A percentile compares a stretch with the other conserved stretches of the same genome.
Conservation (phyloP, 2,329 filamentous ascomycete species). For the Aquanectria penicillioides region DNA sequence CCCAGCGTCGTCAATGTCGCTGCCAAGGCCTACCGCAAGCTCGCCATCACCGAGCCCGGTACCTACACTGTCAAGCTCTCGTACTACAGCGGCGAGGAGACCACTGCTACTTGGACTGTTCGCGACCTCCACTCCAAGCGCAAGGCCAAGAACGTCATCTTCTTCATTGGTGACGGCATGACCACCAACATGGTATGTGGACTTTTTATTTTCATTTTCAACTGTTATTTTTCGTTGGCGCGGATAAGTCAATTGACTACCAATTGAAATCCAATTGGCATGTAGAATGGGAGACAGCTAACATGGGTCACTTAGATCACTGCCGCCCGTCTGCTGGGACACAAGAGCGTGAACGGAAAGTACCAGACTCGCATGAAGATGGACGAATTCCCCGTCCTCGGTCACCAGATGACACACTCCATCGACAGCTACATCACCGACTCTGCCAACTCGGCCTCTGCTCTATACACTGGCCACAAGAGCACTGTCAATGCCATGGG, state of each 20-base stretch:
- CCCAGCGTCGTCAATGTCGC: conserved; percentile 83
- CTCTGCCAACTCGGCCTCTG: conserved; percentile 85
- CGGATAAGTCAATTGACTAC: too few relatives aligned
- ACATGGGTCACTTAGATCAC: conserved; percentile 60
- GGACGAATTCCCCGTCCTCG: conserved; percentile 86
- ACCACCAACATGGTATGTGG: conserved; percentile 75
- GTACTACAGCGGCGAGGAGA: conserved; percentile 79
- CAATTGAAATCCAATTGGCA: background rate
- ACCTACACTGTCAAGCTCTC: conserved; percentile 79
- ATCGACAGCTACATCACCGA: conserved; percentile 88
- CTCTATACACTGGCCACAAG: conserved; percentile 86
- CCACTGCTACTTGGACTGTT: conserved; percentile 80
- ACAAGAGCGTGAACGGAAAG: conserved; percentile 86
- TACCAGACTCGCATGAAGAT: conserved; percentile 80
- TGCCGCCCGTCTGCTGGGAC: conserved; percentile 81
- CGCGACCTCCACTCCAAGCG: conserved; percentile 74
- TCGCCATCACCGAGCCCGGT: conserved; percentile 81
- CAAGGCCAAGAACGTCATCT: conserved; percentile 85
- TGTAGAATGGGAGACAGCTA: conserved; percentile 1
- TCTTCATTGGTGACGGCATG: conserved; percentile 83
- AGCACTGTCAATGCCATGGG: conserved; percentile 84
- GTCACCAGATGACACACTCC: conserved; percentile 90
- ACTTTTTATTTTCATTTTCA: too few relatives aligned
- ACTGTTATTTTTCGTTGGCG: too few relatives aligned
- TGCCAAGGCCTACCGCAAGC: conserved; percentile 79